Evolutionary conservation across 805 yeast genomes (phyloP), one percentile per base, ranked within the genome.

Genomic region (Spathaspora girioi): DNA sequence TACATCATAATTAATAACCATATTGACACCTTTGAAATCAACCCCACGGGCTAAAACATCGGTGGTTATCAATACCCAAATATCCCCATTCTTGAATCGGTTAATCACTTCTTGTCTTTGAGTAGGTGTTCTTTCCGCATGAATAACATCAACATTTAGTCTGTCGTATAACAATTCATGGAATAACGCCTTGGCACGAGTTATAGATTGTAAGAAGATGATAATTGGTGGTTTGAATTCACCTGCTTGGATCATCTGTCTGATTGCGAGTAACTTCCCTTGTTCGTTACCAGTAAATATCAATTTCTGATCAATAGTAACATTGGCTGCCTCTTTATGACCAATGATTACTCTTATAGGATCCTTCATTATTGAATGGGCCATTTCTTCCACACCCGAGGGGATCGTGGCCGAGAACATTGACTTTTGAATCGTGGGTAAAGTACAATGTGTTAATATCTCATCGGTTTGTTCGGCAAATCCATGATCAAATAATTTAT

Each of bases 31-130:
- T 63, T 90, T 90, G 73, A 94, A 94, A 68, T 94, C 99, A 52
- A 94, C 89, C 76, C 99, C 99, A 73, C 99, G 83, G 2, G 97
- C 87, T 50, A 94, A 74, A 46, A 94, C 97, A 69, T 94, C 99
- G 0, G 99, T 94, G 67, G 97, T 91, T 49, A 94, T 93, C 56
- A 94, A 77, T 45, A 94, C 96, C 99, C 99, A 94, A 29, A 92
- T 77, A 29, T 93, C 96, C 26, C 99, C 99, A 50, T 78, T 80
- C 66, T 84, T 89, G 73, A 94, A 94, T 58, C 87, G 76, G 62
- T 88, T 88, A 54, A 94, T 88, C 17, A 87, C 87, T 41, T 82
- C 83, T 53, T 89, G 90, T 71, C 99, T 82, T 71, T 94, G 98
- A 31, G 80, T 77, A 49, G 86, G 90, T 0, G 97, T 87, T 68